Evolutionary conservation across 2,329 filamentous ascomycete species (phyloP), one percentile per base, ranked within the genome.

Genomic region (Aspergillus oerlinghausenensis): DNA sequence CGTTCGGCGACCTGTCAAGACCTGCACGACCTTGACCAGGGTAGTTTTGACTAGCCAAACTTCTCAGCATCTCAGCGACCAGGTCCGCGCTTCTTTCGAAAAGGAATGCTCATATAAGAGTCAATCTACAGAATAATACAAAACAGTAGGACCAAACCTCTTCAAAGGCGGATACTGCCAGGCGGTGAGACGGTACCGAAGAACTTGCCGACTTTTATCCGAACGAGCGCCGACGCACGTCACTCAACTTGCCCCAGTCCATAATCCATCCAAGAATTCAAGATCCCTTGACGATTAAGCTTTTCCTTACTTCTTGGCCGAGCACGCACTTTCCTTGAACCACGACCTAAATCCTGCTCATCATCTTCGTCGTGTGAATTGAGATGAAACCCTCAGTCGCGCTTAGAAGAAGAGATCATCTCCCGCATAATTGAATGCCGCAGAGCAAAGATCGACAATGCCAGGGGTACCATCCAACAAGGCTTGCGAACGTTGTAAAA

Each of bases 401-500:
- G 51, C 19, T 9, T 35, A 25, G 23, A 23, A 25, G 9, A n/a
- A 50, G 25, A 52, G 21, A 28, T 23, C 47, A 48, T 52, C 29
- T 43, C 49, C 52, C 52, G 17, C 49, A 48, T 28, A 50, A 49
- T 47, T 53, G 51, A 35, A 60, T 50, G 43, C 10, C 47, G 42
- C 47, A 25, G 1, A 23, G 21, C 10, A 23, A 6, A 14, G 21
- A 23, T 49, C 50, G 50, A 59, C 43, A 63, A 74, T 74, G 72
- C 72, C 72, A 14, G 72, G 72, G 21, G 72, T 74, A 38, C 72
- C 72, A 7, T 74, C 72, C 4, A 74, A 74, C 56, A 74, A 72
- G 56, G 69, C 71, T 29, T 74, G 72, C 52, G 70, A 74, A 59
- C 67, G 72, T 60, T 74, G 72, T 64, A 74, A 74, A 54, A 74